Evolutionary conservation across 2,329 filamentous ascomycete genomes (phyloP), one percentile per base, ranked within the genome.

Genomic region (Emydomyces testavorans): DNA sequence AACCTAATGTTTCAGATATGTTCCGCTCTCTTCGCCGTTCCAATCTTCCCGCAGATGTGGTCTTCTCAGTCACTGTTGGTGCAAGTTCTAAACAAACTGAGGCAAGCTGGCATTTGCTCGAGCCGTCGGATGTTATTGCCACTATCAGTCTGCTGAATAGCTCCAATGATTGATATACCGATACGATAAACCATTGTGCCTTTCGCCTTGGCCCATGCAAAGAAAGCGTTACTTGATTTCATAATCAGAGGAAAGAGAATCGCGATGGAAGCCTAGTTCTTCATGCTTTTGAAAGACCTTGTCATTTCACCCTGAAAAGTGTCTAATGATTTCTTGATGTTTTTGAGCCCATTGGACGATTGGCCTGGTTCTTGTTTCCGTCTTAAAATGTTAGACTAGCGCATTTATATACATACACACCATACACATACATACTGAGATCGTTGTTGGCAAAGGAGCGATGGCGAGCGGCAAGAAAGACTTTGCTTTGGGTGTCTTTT

Each of bases 61-160:
- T 94, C 53, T 96, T 93, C 67, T 86, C 87, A 1, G 86, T 94
- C 36, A 94, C 88, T 0, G 86, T 96, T 2, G 92, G 92, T 2
- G 83, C 88, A 4, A 92, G 84, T 66, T 89, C 83, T 48, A 95
- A 95, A 72, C 82, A 88, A 60, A 96, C 92, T 2, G 73, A 93
- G 48, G 92, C 92, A 13, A 81, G 80, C 56, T 95, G 86, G 82
- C 89, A 95, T 65, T 70, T 96, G 8, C 74, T 93, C 6, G 89
- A 95, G 63, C 88, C 92, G 0, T 73, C 80, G 50, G 89, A 96
- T 64, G 88, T 96, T 48, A 82, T 96, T 56, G 82, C 85, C 28
- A 70, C 71, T 18, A 65, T 79, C 31, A 69, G 71, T 21, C 60
- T 75, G 54, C 65, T 79, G n/a, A 76, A 76, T 53, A 74, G 69